These are phyloP conservation scores for Rhinocladiella mackenziei DNA, from an alignment of 2,329 filamentous ascomycete species.

Conservation along the genomic window DNA sequence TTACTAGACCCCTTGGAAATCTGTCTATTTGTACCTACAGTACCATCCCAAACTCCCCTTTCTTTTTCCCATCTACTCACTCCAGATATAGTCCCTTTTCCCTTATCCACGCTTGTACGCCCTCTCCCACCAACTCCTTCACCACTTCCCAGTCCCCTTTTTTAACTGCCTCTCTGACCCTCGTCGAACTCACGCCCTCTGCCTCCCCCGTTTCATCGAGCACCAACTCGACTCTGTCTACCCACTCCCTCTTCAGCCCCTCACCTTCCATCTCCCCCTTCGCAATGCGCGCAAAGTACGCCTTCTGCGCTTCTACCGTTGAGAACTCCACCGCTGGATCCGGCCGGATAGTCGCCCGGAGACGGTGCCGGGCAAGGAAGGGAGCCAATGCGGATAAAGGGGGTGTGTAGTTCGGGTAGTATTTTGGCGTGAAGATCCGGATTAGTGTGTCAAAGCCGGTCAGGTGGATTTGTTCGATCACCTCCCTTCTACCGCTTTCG, in stretches of 20 bases:
- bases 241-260: slow-evolving; percentile 43
- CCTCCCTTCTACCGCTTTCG: background rate
- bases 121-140: slow-evolving; percentile 34
- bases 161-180: slow-evolving; percentile 38
- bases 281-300: slow-evolving; percentile 38
- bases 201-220: slow-evolving; percentile 35
- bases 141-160: slow-evolving; percentile 33
- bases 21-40: too few relatives aligned
- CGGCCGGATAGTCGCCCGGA: slow-evolving; percentile 42
- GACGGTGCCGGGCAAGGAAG: slow-evolving; percentile 42
- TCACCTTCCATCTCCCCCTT: slow-evolving; percentile 31
- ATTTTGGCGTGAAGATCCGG: slow-evolving; percentile 48
- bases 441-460: slow-evolving; percentile 49
- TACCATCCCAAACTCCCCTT: too few relatives aligned
- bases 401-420: slow-evolving; percentile 43
- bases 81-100: slow-evolving; percentile 16
- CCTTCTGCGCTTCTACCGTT: slow-evolving; percentile 37
- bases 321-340: slow-evolving; percentile 10
- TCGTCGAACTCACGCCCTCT: slow-evolving; percentile 42
- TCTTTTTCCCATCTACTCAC: background rate
- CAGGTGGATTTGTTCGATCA: slow-evolving; percentile 44
- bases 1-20: too few relatives aligned
- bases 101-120: slow-evolving; percentile 23
- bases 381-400: slow-evolving; percentile 40
- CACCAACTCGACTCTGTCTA: slow-evolving; percentile 40